Evolutionary conservation across 2,329 filamentous ascomycete genomes (phyloP).

Genomic region (Aspergillus eucalypticola): DNA sequence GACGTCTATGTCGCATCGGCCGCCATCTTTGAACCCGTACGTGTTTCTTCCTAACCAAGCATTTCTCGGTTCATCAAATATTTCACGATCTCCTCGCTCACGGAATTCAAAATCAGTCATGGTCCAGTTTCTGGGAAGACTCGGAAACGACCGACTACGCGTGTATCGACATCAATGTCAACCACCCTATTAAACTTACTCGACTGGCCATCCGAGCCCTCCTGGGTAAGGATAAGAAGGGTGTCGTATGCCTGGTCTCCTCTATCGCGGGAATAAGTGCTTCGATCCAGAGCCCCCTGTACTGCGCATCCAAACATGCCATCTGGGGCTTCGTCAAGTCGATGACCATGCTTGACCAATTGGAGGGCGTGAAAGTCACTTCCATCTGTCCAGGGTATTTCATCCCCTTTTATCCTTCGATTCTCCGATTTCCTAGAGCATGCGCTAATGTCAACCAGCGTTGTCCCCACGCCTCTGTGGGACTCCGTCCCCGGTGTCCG

Average conservation of each 20-base stretch:
- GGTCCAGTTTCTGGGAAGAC: slow-evolving; percentile 10
- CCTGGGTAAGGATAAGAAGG: slow-evolving; percentile 5
- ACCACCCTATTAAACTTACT: slow-evolving; percentile 11
- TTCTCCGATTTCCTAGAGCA: too few relatives aligned
- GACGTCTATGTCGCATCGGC: slow-evolving; percentile 8
- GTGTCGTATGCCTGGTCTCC: slow-evolving; percentile 4
- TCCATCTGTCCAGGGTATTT: slow-evolving; percentile 10
- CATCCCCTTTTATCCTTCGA: neutral
- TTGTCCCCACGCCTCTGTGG: slow-evolving; percentile 2
- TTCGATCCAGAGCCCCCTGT: neutral
- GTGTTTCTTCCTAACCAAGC: neutral
- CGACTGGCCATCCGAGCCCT: slow-evolving; percentile 9
- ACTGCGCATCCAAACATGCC: slow-evolving; percentile 11
- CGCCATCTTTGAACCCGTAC: slow-evolving; percentile 12
- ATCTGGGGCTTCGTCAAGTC: slow-evolving; percentile 8
- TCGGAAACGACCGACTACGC: slow-evolving; percentile 5
- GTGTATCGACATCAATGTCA: slow-evolving; percentile 4
- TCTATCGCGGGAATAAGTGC: neutral
- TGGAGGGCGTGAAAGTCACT: slow-evolving; percentile 10
- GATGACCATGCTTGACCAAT: neutral
- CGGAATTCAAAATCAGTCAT: neutral
- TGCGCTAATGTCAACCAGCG: neutral
- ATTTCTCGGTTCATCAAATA: too few relatives aligned
- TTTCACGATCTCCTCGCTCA: neutral
- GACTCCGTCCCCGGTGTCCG: neutral